Base-by-base conservation (phyloP, 148 eudicot species). In the Rhododendron mucronatum region DNA sequence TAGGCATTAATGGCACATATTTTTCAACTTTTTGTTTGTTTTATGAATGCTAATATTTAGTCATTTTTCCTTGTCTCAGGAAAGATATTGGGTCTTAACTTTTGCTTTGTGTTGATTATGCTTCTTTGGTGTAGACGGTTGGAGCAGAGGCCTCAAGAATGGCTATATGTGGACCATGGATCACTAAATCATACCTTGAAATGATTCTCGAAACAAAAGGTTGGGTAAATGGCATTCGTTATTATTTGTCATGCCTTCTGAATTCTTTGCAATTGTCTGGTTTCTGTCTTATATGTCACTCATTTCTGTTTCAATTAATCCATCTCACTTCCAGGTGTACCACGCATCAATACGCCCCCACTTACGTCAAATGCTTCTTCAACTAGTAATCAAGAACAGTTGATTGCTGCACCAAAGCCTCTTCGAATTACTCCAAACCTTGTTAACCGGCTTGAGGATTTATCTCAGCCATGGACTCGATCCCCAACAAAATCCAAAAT, bases 401-500 rank as follows among this genome's bases (percentile, higher is more conserved):
- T 65, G 77, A 90, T 97, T 76, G 89, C 93, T 86, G 96, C 95
- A 77, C 99, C 98, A 59, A 94, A 88, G 89, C 99, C 99, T 41
- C 91, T 97, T 82, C 98, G 99, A 77, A 85, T 97, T 75, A 89
- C 95, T 81, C 92, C 98, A 0, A 92, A 96, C 85, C 87, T 94
- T 84, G 96, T 93, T 81, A 94, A 92, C 86, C 91, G 88, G 84
- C 93, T 95, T 81, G 99, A 97, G 74, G 99, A 97, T 91, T 88
- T 95, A 84, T 93, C 99, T 88, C 99, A 97, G 87, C 98, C 99
- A 48, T 97, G 99, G 99, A 97, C 99, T 67, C 94, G 99, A 23
- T 97, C 99, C 45, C 99, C 99, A 50, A 97, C 98, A 84, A 97
- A 97, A 90, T 93, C 99, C 65, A 92, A 91, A 89, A 89, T 93